phyloP scores from a whole-genome alignment of 306 rosid genomes.

The Begonia masoniana region DNA sequence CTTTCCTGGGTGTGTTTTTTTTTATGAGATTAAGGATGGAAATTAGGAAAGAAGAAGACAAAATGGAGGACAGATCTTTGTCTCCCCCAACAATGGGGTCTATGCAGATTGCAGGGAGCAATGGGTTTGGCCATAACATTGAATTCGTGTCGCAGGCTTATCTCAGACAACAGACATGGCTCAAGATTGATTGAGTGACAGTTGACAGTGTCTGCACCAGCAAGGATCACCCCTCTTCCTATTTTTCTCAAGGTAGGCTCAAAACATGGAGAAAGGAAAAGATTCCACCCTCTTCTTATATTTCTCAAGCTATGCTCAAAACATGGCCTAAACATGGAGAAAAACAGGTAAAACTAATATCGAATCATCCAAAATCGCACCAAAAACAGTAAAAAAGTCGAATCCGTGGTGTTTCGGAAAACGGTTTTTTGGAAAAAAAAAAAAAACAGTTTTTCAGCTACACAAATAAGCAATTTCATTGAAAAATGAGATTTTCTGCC shows the following conservation, averaged over 20 bases:
- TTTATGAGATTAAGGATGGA: constrained; percentile 34
- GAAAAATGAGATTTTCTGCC: too few relatives aligned
- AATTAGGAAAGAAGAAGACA: constrained; percentile 37
- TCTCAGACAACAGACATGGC: constrained; percentile 32
- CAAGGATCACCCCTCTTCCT: constrained; percentile 59
- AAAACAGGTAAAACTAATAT: too few relatives aligned
- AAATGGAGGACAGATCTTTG: constrained; percentile 43
- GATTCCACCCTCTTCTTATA: too few relatives aligned
- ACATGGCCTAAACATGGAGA: too few relatives aligned
- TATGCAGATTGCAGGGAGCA: constrained; percentile 49
- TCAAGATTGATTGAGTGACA: constrained; percentile 57
- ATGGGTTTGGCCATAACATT: constrained; percentile 41
- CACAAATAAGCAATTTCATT: too few relatives aligned
- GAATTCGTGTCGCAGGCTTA: constrained; percentile 56
- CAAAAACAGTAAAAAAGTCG: too few relatives aligned
- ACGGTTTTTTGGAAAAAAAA: too few relatives aligned
- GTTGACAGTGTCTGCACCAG: constrained; percentile 22
- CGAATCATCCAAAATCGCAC: too few relatives aligned
- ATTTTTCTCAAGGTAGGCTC: constrained; percentile 55
- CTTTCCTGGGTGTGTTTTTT: constrained; percentile 7
- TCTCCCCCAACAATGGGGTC: constrained; percentile 39
- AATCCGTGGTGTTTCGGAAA: too few relatives aligned
- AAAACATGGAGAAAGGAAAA: too few relatives aligned
- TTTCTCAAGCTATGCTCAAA: too few relatives aligned
- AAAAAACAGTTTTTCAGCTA: too few relatives aligned